Conservation (phyloP, 352 stramenopile species). For the Pythium chondricola region DNA sequence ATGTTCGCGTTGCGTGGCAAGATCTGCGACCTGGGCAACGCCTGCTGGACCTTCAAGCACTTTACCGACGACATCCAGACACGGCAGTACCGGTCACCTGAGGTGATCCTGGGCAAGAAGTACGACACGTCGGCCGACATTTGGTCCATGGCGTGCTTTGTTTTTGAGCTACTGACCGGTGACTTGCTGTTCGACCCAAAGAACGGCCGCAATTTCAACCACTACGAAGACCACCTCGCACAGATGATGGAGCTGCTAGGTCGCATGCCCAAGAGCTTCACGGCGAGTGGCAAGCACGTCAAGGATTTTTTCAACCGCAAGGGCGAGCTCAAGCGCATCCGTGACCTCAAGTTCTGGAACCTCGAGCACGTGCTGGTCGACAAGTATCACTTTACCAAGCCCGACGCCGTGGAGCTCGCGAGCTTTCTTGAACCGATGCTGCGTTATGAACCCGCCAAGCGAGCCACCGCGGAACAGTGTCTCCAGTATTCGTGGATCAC, state of each 20-base stretch:
- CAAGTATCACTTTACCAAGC: conserved; percentile 92
- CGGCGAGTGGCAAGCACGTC: conserved; percentile 85
- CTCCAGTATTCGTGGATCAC: conserved; percentile 94
- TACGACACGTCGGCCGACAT: conserved; percentile 99
- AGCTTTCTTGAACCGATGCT: conserved; percentile 96
- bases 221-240: conserved; percentile 96
- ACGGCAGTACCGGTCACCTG: conserved; percentile 98
- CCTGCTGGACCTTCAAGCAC: conserved; percentile 98
- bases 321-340: conserved; percentile 97
- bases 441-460: conserved; percentile 73
- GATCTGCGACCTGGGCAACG: conserved; percentile 99
- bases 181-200: conserved; percentile 99
- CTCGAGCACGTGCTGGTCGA: conserved; percentile 95
- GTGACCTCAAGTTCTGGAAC: conserved; percentile 97
- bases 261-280: conserved; percentile 94
- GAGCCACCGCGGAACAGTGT: conserved; percentile 90
- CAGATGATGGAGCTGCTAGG: conserved; percentile 99
- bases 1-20: conserved; percentile 65
- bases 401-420: conserved; percentile 86
- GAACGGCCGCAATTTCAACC: conserved; percentile 71
- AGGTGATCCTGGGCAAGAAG: conserved; percentile 94
- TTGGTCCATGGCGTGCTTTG: conserved; percentile 98
- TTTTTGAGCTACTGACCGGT: conserved; percentile 99
- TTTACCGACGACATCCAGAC: conserved; percentile 99
- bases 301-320: conserved; percentile 98